These are phyloP conservation scores for Fusarium acutatum DNA, from an alignment of 2,329 filamentous ascomycete genomes.

Conservation along the genomic window DNA sequence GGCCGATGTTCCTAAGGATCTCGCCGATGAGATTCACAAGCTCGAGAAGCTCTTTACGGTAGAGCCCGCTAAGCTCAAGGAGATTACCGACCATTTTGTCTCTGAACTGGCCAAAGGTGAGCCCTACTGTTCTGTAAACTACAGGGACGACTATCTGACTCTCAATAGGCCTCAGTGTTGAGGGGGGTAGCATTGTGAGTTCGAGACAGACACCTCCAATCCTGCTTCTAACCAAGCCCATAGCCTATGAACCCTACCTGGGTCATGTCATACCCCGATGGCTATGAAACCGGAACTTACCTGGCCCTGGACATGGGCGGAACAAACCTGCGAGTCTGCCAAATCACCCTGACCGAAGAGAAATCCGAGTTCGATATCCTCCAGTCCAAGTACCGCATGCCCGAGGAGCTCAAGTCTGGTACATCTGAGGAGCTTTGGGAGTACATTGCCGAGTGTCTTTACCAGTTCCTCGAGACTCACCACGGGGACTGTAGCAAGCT, in stretches of 20 bases:
- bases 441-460: conserved; percentile 90
- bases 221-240: conserved; percentile 27
- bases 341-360: conserved; percentile 86
- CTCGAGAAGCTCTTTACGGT: conserved; percentile 88
- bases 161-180: conserved; percentile 75
- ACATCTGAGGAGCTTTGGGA: conserved; percentile 89
- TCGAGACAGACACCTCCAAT: neutral
- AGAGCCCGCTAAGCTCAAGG: conserved; percentile 80
- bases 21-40: conserved; percentile 80
- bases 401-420: conserved; percentile 89
- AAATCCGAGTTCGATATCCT: conserved; percentile 94
- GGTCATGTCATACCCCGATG: conserved; percentile 90
- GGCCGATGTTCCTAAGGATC: conserved; percentile 87
- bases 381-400: conserved; percentile 95
- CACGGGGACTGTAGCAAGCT: conserved; percentile 72
- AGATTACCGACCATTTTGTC: conserved; percentile 89
- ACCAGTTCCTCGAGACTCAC: conserved; percentile 89
- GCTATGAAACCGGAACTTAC: conserved; percentile 86
- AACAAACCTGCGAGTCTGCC: conserved; percentile 93
- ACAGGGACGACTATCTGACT: conserved; percentile 12
- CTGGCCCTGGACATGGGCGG: conserved; percentile 95
- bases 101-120: conserved; percentile 85
- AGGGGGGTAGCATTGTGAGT: conserved; percentile 92
- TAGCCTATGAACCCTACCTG: conserved; percentile 98
- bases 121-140: neutral